Conservation (phyloP, 1,139 yeast species). For the Debaryomyces subglobosus region DNA sequence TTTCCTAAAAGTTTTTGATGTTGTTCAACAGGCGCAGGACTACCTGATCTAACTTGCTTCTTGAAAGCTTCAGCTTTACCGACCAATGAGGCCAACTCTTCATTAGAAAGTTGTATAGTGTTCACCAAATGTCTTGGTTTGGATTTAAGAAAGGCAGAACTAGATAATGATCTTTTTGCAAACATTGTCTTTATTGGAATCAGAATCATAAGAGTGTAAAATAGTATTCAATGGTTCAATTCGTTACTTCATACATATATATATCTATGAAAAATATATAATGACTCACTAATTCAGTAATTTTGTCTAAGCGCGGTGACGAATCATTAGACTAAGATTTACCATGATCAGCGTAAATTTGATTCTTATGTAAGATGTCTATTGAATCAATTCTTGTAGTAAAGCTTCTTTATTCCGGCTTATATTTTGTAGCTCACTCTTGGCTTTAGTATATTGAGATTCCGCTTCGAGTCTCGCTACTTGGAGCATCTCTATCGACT, state of each 20-base stretch:
- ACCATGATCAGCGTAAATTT: background rate
- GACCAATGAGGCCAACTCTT: constrained; percentile 70
- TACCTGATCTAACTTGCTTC: constrained; percentile 54
- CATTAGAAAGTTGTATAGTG: constrained; percentile 71
- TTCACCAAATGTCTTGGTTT: constrained; percentile 73
- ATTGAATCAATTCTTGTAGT: background rate
- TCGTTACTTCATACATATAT: constrained; percentile 6
- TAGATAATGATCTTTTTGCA: constrained; percentile 10
- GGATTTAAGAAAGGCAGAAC: constrained; percentile 11
- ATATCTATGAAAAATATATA: constrained; percentile 1
- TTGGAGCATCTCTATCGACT: background rate
- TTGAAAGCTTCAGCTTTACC: constrained; percentile 68
- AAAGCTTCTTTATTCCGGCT: background rate
- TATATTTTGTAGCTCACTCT: background rate
- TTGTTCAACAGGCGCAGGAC: constrained; percentile 46
- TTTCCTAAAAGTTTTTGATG: constrained; percentile 72
- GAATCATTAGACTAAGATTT: constrained; percentile 14
- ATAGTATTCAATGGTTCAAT: background rate
- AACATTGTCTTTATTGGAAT: constrained; percentile 3
- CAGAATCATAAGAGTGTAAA: constrained; percentile 1
- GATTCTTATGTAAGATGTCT: background rate
- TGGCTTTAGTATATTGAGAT: background rate
- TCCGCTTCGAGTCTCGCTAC: background rate
- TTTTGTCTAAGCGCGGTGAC: constrained; percentile 25
- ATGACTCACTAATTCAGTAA: constrained; percentile 29